phyloP scores from a whole-genome alignment of 495 filamentous ascomycete genomes.

The Daldinia grandis region DNA sequence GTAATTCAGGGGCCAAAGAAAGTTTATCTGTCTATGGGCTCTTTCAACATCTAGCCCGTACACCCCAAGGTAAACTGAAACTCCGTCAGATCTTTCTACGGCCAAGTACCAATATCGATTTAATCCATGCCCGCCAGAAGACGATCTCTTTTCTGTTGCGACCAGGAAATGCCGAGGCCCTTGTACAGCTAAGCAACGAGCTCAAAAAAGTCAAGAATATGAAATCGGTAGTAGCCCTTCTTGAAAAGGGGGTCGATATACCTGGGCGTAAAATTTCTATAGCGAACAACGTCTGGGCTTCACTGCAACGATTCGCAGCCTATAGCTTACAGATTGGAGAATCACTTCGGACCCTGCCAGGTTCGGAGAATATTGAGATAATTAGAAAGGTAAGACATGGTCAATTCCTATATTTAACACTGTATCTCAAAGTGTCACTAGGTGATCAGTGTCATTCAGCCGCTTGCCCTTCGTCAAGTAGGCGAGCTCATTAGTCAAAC shows the following conservation, averaged over 20 bases:
- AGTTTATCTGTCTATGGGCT: conserved; percentile 89
- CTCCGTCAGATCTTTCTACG: conserved; percentile 86
- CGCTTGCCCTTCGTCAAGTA: conserved; percentile 64
- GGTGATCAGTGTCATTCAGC: conserved; percentile 57
- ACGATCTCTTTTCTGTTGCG: conserved; percentile 73
- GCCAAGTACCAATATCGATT: conserved; percentile 71
- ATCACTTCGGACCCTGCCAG: conserved; percentile 66
- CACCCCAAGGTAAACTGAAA: conserved; percentile 78
- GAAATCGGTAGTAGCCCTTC: conserved; percentile 70
- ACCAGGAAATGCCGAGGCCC: conserved; percentile 68
- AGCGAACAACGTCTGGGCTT: conserved; percentile 75
- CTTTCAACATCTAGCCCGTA: conserved; percentile 79
- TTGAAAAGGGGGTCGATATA: conserved; percentile 78
- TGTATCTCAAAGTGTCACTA: conserved; percentile 28
- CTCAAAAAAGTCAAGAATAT: conserved; percentile 84
- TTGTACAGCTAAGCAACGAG: conserved; percentile 67
- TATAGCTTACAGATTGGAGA: conserved; percentile 75
- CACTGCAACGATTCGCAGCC: conserved; percentile 58
- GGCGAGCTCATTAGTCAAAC: conserved; percentile 76
- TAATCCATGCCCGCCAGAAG: conserved; percentile 79
- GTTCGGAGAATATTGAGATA: conserved; percentile 64
- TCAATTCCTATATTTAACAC: background rate
- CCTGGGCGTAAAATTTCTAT: conserved; percentile 66
- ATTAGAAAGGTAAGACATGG: conserved; percentile 60
- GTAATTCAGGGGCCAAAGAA: conserved; percentile 79